Evolutionary conservation across 345 rosid species (phyloP).

Genomic region (Noccaea bulbosa): DNA sequence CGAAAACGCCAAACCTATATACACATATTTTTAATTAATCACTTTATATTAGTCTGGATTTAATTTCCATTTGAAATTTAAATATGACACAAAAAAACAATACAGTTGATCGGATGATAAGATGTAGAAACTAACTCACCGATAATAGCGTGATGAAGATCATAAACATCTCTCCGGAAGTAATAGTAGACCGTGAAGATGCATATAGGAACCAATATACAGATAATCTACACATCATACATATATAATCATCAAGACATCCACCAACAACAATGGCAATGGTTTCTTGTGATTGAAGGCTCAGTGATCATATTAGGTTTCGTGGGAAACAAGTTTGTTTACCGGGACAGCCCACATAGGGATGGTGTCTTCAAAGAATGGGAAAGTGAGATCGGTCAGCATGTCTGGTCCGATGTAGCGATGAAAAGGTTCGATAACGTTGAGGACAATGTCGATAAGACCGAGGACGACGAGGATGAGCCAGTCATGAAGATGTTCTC

Average conservation of each 20-base stretch:
- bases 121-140: constrained; percentile 41
- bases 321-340: constrained; percentile 24
- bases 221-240: constrained; percentile 42
- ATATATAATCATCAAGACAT: background rate
- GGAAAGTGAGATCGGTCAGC: constrained; percentile 65
- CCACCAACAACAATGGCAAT: background rate
- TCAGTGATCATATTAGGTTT: background rate
- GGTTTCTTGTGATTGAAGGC: constrained; percentile 18
- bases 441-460: constrained; percentile 49
- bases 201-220: constrained; percentile 50
- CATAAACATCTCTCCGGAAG: constrained; percentile 57
- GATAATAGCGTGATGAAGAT: constrained; percentile 63
- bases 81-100: background rate
- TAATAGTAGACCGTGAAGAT: constrained; percentile 49
- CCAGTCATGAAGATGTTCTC: constrained; percentile 58
- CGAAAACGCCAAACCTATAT: constrained; percentile 54
- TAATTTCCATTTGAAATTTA: background rate
- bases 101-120: background rate
- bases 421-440: constrained; percentile 64
- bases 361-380: constrained; percentile 56
- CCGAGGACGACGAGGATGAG: constrained; percentile 53
- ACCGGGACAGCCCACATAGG: constrained; percentile 76
- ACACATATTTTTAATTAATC: background rate
- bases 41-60: background rate
- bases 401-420: constrained; percentile 64